Base-by-base conservation (phyloP, 345 rosid genomes). In the Mallotus nudiflorus region DNA sequence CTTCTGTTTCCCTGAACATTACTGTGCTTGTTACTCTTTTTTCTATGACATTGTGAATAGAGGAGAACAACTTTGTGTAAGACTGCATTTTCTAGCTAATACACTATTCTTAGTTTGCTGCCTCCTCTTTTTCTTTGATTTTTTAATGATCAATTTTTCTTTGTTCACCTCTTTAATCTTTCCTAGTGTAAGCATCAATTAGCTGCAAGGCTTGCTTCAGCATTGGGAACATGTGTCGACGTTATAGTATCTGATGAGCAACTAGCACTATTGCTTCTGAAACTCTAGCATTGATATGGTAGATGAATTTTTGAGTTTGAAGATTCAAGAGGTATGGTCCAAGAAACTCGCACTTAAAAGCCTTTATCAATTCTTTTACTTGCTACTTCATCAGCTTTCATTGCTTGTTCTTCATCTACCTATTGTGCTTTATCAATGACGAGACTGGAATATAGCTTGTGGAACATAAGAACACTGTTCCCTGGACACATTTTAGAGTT, bases 11-110 rank as follows among this genome's bases (percentile, higher is more conserved):
- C 80, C 96, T 0, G 89, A 85, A 76, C 80, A 87, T 61, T 89
- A 85, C 69, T 90, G 99, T 69, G 96, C 86, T 75, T 90, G 99
- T 67, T 92, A 89, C 63, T 88, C 97, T 25, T 91, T 94, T 87
- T 90, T 90, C 73, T 92, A 92, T 54, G 99, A 92, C 74, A 82
- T 76, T 48, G 96, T 90, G 52, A 94, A 86, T 84, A 82, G 85
- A 78, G 96, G 93, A 82, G 96, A 90, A 66, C 97, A 89, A 39
- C 91, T 83, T 31, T 94, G 88, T 81, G 97, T 91, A 83, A 81
- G 91, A 63, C 67, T 24, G 5, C 24, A 24, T 9, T 7, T 56
- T 37, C 10, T 56, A 48, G 51, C 28, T 45, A 46, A 8, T 63
- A 18, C 24, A 4, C 37, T 50, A 1, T 24, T 29, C 2, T 72